Conservation (phyloP, 352 stramenopile genomes). For the Pythium brassicae region DNA sequence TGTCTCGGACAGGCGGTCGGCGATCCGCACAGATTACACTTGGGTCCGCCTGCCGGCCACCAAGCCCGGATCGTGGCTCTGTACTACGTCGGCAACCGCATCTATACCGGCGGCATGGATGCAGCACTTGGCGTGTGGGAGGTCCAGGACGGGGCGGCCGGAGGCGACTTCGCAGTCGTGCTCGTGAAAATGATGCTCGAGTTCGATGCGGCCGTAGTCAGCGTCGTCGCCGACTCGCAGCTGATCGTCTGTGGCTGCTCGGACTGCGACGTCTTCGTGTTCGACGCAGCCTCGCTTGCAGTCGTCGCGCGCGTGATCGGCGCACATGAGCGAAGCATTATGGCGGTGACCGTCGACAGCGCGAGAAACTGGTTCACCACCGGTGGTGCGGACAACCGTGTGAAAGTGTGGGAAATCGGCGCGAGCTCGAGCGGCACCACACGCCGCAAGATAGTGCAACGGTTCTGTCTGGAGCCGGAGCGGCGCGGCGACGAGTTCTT, state of each 20-base stretch:
- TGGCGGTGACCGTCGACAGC: conserved; percentile 42
- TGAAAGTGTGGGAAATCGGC: conserved; percentile 65
- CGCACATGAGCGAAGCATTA: conserved; percentile 48
- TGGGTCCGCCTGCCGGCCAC: conserved; percentile 57
- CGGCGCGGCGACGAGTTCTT: conserved; percentile 31
- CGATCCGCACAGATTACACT: conserved; percentile 53
- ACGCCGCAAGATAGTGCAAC: conserved; percentile 27
- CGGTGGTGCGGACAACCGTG: conserved; percentile 46
- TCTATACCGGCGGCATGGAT: conserved; percentile 74
- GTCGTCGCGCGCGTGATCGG: conserved; percentile 47
- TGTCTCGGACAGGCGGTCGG: conserved; percentile 64
- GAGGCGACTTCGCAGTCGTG: conserved; percentile 43
- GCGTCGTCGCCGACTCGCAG: conserved; percentile 45
- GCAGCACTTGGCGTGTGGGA: conserved; percentile 64
- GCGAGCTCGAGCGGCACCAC: conserved; percentile 15
- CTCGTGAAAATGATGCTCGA: conserved; percentile 48
- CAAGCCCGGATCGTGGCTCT: conserved; percentile 65
- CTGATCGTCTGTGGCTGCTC: conserved; percentile 58
- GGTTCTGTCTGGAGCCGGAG: conserved; percentile 38
- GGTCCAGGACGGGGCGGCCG: conserved; percentile 43
- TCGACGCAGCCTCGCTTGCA: conserved; percentile 34
- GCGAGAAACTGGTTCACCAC: conserved; percentile 41
- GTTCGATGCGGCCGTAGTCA: conserved; percentile 74
- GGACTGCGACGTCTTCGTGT: conserved; percentile 73
- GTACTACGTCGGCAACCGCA: conserved; percentile 46